Evolutionary conservation across 75 land plant species (phyloP).

Genomic region (Sequoia sempervirens): DNA sequence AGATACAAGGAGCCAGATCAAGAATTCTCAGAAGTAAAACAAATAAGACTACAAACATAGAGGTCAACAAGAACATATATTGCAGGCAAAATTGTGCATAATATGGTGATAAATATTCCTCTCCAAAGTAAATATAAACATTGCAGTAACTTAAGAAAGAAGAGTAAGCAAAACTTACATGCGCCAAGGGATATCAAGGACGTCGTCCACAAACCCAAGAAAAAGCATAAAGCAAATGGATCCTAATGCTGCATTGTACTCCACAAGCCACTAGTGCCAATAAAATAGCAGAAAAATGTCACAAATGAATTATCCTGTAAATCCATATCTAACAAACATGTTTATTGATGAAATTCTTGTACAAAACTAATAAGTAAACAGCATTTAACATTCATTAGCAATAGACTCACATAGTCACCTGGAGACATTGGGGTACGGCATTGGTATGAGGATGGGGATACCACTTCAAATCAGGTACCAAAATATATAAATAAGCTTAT

Average conservation of each 20-base stretch:
- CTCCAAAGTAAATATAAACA: neutral
- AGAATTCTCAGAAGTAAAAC: neutral
- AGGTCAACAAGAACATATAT: neutral
- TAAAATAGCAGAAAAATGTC: neutral
- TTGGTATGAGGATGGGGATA: neutral
- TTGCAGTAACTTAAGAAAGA: neutral
- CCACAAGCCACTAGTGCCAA: slow-evolving; percentile 81
- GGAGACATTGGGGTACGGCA: too few relatives aligned
- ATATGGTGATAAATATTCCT: neutral
- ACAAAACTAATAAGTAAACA: neutral
- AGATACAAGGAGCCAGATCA: neutral
- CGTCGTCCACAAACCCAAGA: slow-evolving; percentile 97
- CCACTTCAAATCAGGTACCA: neutral
- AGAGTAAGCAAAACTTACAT: slow-evolving; percentile 52
- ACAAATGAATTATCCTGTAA: neutral
- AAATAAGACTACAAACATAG: neutral
- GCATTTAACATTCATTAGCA: neutral
- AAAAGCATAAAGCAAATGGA: slow-evolving; percentile 90
- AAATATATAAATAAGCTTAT: too few relatives aligned
- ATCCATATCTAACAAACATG: neutral
- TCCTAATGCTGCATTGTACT: slow-evolving; percentile 93
- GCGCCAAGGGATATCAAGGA: slow-evolving; percentile 95
- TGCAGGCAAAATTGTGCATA: neutral
- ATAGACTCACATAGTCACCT: neutral
- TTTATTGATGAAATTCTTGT: neutral